These are phyloP conservation scores for Saussurea involucrata DNA, from an alignment of 129 eudicot genomes.

Conservation along the genomic window DNA sequence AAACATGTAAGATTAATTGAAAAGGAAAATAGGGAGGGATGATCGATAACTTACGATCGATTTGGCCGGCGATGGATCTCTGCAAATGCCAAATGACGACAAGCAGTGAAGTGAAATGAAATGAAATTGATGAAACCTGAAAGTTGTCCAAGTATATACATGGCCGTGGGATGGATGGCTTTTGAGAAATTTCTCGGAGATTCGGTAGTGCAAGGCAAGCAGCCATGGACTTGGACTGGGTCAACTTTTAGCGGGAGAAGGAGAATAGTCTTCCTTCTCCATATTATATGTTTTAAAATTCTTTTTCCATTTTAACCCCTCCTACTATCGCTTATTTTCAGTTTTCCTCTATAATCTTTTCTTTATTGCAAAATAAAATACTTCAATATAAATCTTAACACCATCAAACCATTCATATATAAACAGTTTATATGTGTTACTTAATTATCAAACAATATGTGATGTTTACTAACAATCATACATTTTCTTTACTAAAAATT, in stretches of 20 bases:
- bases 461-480: neutral
- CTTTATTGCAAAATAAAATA: no score
- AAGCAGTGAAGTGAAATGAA: neutral
- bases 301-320: neutral
- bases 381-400: no score
- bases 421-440: no score
- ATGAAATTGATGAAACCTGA: constrained; percentile 1
- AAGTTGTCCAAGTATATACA: neutral
- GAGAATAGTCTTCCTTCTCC: neutral
- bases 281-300: neutral
- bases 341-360: neutral
- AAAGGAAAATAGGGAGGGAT: neutral
- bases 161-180: neutral
- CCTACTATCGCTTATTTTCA: neutral
- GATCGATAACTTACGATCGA: neutral
- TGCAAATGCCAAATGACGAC: constrained; percentile 1
- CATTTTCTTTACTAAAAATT: no score
- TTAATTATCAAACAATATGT: neutral
- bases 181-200: constrained; percentile 1
- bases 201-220: neutral
- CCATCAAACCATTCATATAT: no score
- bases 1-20: neutral
- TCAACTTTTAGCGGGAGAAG: constrained; percentile 3
- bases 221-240: constrained; percentile 9
- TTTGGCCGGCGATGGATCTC: neutral